Evolutionary conservation across 306 rosid species (phyloP).

Genomic region (Mimosa pudica): DNA sequence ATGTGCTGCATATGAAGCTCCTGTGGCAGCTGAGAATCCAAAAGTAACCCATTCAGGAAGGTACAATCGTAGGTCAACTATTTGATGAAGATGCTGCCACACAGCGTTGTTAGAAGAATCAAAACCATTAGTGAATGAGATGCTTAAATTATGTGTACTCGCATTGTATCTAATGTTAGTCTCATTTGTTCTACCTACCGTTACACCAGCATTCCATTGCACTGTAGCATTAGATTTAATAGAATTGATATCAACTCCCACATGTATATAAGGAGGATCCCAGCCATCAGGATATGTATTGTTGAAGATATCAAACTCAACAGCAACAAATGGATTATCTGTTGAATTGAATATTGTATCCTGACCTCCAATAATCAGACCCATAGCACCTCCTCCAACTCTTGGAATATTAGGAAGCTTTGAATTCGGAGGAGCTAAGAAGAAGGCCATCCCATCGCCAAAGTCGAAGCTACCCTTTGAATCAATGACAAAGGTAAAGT

Average conservation of each 20-base stretch:
- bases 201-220: background rate
- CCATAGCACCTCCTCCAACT: background rate
- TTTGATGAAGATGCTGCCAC: background rate
- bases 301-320: constrained; percentile 43
- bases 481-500: constrained; percentile 45
- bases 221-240: background rate
- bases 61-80: background rate
- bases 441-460: constrained; percentile 43
- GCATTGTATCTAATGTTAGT: background rate
- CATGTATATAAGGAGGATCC: constrained; percentile 45
- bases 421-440: background rate
- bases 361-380: background rate
- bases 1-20: too few species aligned
- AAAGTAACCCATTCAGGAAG: background rate
- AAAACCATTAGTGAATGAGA: background rate
- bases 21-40: background rate
- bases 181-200: background rate
- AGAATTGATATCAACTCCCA: constrained; percentile 41
- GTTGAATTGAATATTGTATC: background rate
- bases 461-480: rapidly evolving
- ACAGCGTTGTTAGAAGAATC: background rate
- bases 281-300: background rate
- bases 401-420: background rate
- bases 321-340: constrained; percentile 24
- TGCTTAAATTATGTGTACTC: background rate